Evolutionary conservation across 106 monocot species (phyloP).

Genomic region (Hemerocallis citrina): DNA sequence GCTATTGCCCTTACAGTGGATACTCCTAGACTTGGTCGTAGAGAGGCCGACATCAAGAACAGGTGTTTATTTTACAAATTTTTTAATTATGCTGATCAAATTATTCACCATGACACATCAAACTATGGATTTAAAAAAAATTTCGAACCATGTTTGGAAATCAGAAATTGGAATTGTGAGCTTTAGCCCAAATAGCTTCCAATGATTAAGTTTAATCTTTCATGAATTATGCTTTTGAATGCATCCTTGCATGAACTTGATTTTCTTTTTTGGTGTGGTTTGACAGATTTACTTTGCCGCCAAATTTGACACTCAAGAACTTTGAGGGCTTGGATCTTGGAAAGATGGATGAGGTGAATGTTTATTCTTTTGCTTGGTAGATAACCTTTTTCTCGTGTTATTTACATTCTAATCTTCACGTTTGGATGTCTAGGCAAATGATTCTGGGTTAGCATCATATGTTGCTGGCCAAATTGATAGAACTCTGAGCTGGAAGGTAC

Average conservation of each 20-base stretch:
- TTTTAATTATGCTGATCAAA: neutral
- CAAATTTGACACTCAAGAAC: conserved; percentile 40
- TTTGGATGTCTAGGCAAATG: conserved; percentile 18
- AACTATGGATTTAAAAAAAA: no score
- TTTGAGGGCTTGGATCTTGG: conserved; percentile 49
- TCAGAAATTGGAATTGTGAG: no score
- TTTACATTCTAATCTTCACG: neutral
- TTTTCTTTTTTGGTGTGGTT: neutral
- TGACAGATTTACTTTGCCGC: conserved; percentile 36
- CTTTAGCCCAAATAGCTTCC: no score
- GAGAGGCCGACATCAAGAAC: conserved; percentile 73
- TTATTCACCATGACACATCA: neutral
- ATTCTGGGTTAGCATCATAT: conserved; percentile 61
- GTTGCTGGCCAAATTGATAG: conserved; percentile 50
- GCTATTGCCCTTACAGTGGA: conserved; percentile 67
- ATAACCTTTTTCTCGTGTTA: neutral
- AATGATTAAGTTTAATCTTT: no score
- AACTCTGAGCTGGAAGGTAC: conserved; percentile 57
- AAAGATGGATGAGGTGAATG: conserved; percentile 38
- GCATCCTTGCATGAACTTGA: neutral
- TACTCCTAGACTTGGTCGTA: conserved; percentile 56
- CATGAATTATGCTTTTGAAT: no score
- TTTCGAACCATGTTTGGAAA: no score
- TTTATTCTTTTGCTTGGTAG: neutral
- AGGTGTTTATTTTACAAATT: conserved; percentile 18